Percentiles rank a stretch among this genome's conserved stretches.
phyloP scores from a whole-genome alignment of 2,329 filamentous ascomycete species.

The Aspergillus hortae region DNA sequence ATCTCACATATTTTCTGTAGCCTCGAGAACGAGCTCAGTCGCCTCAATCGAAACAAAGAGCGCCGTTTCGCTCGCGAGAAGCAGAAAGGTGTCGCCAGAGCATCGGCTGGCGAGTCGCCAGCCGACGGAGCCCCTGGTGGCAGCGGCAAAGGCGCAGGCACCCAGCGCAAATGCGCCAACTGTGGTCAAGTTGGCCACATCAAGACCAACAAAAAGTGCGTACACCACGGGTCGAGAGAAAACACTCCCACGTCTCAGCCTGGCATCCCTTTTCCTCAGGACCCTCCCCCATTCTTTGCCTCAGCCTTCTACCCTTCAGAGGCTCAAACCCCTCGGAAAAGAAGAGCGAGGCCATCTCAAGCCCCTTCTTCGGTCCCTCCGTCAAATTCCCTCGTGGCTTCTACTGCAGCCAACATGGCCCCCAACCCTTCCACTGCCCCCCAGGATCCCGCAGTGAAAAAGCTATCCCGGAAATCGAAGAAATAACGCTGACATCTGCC shows the following conservation, averaged over 20 bases:
- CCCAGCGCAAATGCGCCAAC: conserved; percentile 87
- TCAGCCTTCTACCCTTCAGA: conserved; percentile 18
- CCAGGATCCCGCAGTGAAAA: background rate
- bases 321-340: background rate
- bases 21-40: conserved; percentile 70
- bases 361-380: background rate
- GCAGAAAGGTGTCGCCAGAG: conserved; percentile 63
- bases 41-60: conserved; percentile 87
- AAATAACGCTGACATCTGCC: background rate
- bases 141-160: conserved; percentile 64
- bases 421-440: background rate
- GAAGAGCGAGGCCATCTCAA: background rate
- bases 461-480: background rate
- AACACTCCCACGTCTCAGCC: background rate
- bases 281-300: conserved; percentile 19
- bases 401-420: background rate
- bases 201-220: conserved; percentile 97
- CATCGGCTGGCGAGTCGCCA: conserved; percentile 44
- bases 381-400: background rate
- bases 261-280: conserved; percentile 4
- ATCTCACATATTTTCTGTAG: conserved; percentile 36
- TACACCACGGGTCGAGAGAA: background rate
- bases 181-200: conserved; percentile 97
- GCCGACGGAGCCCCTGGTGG: conserved; percentile 39
- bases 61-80: conserved; percentile 86